Conservation (phyloP, 495 filamentous ascomycete genomes). For the Tuber indicum region DNA sequence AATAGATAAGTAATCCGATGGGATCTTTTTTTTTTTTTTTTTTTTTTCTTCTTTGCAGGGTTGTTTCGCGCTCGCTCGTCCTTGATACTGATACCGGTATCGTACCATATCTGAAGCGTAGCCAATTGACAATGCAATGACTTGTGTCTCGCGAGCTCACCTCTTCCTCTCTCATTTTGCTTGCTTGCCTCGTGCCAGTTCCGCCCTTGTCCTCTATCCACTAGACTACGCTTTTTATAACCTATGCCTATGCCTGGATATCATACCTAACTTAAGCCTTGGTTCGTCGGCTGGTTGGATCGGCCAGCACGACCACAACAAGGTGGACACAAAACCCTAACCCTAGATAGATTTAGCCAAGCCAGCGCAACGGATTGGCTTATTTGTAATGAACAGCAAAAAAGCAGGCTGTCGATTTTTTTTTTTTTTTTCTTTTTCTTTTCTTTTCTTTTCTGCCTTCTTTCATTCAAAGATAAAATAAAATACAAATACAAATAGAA, state of each 20-base stretch:
- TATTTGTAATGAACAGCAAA: not conserved
- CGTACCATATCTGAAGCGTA: not conserved
- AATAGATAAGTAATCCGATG: too few relatives aligned
- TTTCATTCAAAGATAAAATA: too few relatives aligned
- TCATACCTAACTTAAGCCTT: too few relatives aligned
- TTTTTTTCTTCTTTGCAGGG: not conserved
- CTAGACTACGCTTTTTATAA: not conserved
- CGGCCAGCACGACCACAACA: not conserved
- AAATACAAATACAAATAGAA: not conserved
- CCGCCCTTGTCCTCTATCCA: not conserved
- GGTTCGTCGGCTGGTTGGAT: not conserved
- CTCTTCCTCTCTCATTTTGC: not conserved
- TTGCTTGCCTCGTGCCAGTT: not conserved
- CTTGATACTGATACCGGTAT: not conserved
- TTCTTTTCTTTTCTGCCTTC: not conserved
- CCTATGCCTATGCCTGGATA: not conserved
- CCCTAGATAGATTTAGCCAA: not conserved
- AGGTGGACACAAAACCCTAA: not conserved
- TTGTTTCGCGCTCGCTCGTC: not conserved
- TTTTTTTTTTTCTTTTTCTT: not conserved
- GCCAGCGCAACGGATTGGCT: not conserved
- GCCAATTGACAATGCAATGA: not conserved
- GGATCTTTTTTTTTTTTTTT: too few relatives aligned
- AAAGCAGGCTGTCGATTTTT: not conserved
- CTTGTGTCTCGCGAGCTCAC: slow-evolving; percentile 1